Conservation (phyloP, 352 stramenopile genomes). For the Bremia lactucae region DNA sequence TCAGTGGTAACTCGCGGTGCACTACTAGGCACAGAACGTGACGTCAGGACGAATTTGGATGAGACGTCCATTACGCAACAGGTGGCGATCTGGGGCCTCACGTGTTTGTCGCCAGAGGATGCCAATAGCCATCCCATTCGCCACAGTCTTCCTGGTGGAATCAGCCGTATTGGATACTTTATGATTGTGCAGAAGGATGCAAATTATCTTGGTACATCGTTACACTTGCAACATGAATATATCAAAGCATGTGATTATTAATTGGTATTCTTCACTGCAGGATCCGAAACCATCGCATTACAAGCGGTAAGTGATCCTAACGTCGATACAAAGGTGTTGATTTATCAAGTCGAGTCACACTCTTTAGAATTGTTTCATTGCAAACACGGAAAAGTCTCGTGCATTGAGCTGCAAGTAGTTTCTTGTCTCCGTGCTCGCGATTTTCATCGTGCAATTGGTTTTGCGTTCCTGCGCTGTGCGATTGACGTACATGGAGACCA, state of each 20-base stretch:
- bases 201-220: conserved; percentile 9
- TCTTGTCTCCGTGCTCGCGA: conserved; percentile 38
- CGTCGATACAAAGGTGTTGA: conserved; percentile 7
- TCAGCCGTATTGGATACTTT: conserved; percentile 18
- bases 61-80: conserved; percentile 3
- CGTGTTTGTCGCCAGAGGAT: conserved; percentile 6
- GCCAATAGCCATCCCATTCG: conserved; percentile 8
- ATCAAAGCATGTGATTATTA: background rate
- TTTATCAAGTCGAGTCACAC: conserved; percentile 12
- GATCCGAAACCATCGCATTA: conserved; percentile 6
- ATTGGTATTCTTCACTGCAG: conserved; percentile 1
- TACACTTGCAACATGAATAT: background rate
- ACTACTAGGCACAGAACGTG: conserved; percentile 14
- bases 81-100: conserved; percentile 21
- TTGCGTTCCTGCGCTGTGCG: conserved; percentile 28
- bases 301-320: background rate
- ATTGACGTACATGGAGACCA: conserved; percentile 12
- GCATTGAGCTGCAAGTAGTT: conserved; percentile 22
- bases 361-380: conserved; percentile 11
- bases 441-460: conserved; percentile 26
- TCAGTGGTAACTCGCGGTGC: conserved; percentile 8
- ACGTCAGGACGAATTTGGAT: conserved; percentile 1
- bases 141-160: conserved; percentile 15
- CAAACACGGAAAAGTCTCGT: conserved; percentile 1
- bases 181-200: conserved; percentile 7